phyloP scores from a whole-genome alignment of 345 rosid species.

The Anastatica hierochuntica region DNA sequence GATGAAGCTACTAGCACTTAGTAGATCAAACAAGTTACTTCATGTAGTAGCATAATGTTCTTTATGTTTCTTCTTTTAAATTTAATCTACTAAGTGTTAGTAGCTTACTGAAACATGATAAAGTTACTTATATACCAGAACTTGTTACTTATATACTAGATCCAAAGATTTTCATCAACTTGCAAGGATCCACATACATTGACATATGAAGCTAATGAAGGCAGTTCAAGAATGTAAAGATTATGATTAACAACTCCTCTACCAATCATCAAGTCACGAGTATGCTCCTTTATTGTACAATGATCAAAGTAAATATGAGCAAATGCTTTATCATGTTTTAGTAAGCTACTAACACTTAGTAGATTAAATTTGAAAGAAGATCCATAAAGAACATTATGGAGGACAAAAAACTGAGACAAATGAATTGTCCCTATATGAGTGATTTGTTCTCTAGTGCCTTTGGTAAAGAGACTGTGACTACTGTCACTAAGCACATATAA shows the following conservation, averaged over 20 bases:
- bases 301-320: background rate
- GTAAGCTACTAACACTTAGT: background rate
- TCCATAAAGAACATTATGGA: background rate
- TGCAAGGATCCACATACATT: too few species aligned
- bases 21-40: background rate
- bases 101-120: too few species aligned
- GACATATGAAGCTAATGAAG: too few species aligned
- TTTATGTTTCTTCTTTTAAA: too few species aligned
- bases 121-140: too few species aligned
- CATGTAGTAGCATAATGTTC: too few species aligned
- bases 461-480: too few species aligned
- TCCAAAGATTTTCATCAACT: background rate
- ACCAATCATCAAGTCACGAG: background rate
- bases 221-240: too few species aligned
- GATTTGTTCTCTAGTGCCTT: background rate
- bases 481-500: too few species aligned
- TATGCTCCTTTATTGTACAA: background rate
- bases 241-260: background rate
- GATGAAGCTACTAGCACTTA: background rate
- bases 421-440: background rate
- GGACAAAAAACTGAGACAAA: too few species aligned
- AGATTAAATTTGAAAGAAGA: background rate
- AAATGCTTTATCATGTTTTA: background rate
- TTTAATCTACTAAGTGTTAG: too few species aligned
- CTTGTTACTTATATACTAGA: too few species aligned